Conservation (phyloP, 116 monocot genomes). For the Zostera marina region DNA sequence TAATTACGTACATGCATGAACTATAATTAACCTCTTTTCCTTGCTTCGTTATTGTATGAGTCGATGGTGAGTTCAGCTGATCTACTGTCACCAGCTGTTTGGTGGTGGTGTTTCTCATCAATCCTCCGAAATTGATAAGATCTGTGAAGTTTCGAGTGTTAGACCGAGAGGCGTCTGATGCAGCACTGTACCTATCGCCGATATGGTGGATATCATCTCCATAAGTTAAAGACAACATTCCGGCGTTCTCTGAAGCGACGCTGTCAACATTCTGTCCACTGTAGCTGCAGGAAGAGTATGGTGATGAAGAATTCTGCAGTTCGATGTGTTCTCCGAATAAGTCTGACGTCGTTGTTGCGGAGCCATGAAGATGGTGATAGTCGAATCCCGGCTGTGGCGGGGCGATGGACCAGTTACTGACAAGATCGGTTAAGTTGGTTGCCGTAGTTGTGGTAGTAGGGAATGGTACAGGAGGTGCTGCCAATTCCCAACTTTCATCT, state of each 20-base stretch:
- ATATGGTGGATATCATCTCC: slow-evolving; percentile 11
- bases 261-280: neutral
- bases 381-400: slow-evolving; percentile 27
- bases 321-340: slow-evolving; percentile 5
- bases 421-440: slow-evolving; percentile 30
- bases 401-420: slow-evolving; percentile 67
- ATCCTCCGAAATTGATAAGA: slow-evolving; percentile 29
- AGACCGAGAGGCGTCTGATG: slow-evolving; percentile 18
- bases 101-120: slow-evolving; percentile 20
- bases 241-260: neutral
- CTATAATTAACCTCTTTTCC: slow-evolving; percentile 4
- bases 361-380: neutral
- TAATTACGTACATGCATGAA: neutral
- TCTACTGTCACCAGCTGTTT: slow-evolving; percentile 2
- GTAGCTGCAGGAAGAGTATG: neutral
- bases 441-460: slow-evolving; percentile 9
- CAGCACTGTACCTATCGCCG: slow-evolving; percentile 9
- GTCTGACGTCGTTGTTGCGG: neutral
- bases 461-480: slow-evolving; percentile 6
- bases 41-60: slow-evolving; percentile 16
- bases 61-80: slow-evolving; percentile 1
- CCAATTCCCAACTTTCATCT: slow-evolving; percentile 32
- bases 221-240: neutral
- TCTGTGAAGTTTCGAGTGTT: slow-evolving; percentile 38
- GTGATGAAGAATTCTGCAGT: slow-evolving; percentile 1